These are phyloP conservation scores for Malus hybrid DNA, from an alignment of 331 rosid species.

Conservation along the genomic window DNA sequence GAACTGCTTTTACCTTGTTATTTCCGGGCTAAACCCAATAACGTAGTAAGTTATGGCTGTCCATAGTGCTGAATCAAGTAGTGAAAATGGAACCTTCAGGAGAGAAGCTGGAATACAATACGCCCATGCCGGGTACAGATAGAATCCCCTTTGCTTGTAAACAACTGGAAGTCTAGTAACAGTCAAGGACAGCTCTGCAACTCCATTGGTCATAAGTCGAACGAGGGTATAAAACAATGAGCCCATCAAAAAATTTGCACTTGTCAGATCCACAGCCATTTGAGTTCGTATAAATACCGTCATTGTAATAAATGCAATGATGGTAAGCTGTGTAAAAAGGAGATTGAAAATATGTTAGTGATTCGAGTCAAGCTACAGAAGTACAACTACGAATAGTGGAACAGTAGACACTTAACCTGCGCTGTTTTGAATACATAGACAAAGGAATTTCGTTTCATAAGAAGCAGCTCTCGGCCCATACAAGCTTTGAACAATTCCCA, in stretches of 20 bases:
- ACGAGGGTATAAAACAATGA: slow-evolving; percentile 66
- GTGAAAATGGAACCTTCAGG: slow-evolving; percentile 68
- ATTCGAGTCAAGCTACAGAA: neutral
- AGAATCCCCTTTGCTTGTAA: slow-evolving; percentile 60
- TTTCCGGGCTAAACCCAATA: slow-evolving; percentile 72
- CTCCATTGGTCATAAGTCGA: slow-evolving; percentile 67
- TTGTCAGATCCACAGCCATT: slow-evolving; percentile 34
- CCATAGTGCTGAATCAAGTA: slow-evolving; percentile 65
- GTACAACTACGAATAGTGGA: neutral
- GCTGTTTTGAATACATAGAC: slow-evolving; percentile 62
- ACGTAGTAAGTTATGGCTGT: slow-evolving; percentile 76
- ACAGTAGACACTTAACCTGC: slow-evolving; percentile 34
- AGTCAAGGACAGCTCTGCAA: slow-evolving; percentile 79
- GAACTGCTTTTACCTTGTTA: slow-evolving; percentile 40
- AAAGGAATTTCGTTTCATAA: slow-evolving; percentile 72
- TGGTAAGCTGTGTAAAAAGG: slow-evolving; percentile 41
- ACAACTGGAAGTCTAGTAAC: slow-evolving; percentile 63
- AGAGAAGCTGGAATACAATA: slow-evolving; percentile 69
- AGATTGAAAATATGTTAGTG: neutral
- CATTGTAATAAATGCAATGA: slow-evolving; percentile 67
- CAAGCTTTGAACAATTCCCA: slow-evolving; percentile 75
- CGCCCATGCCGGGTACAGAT: slow-evolving; percentile 86
- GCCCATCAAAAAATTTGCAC: slow-evolving; percentile 63
- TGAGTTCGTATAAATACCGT: slow-evolving; percentile 72
- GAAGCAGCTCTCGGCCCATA: slow-evolving; percentile 68